phyloP scores from a whole-genome alignment of 495 filamentous ascomycete genomes.

The Penicillium goetzii region DNA sequence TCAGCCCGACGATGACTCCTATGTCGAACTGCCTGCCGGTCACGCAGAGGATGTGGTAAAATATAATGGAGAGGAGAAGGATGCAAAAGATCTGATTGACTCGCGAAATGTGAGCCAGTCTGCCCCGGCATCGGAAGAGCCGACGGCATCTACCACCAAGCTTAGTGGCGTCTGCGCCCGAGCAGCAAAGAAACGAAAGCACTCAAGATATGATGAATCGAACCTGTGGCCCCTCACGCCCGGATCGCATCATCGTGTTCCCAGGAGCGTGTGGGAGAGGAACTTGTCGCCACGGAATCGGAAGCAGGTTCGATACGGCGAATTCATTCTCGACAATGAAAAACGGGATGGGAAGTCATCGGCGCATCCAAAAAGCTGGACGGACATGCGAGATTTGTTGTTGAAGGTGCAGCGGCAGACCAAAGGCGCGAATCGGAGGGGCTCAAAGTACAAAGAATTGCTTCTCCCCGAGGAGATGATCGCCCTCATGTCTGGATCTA shows the following conservation, averaged over 20 bases:
- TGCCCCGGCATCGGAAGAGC: background rate
- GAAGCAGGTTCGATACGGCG: slow-evolving; percentile 37
- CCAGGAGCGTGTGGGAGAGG: background rate
- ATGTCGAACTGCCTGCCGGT: background rate
- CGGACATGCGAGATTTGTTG: slow-evolving; percentile 31
- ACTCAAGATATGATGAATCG: background rate
- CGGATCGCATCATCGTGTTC: slow-evolving; percentile 6
- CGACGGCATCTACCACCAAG: background rate
- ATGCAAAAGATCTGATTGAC: background rate
- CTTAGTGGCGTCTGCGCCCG: background rate
- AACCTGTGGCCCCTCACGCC: background rate
- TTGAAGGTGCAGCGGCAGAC: slow-evolving; percentile 25
- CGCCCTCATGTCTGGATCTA: slow-evolving; percentile 38
- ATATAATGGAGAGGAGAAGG: background rate
- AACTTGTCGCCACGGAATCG: slow-evolving; percentile 30
- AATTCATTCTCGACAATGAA: slow-evolving; percentile 18
- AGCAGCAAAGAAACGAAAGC: background rate
- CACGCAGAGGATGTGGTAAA: background rate
- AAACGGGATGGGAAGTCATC: background rate
- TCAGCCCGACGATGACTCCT: background rate
- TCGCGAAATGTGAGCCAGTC: background rate
- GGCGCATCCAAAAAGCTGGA: slow-evolving; percentile 26
- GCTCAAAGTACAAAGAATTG: slow-evolving; percentile 34
- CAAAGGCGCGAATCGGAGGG: slow-evolving; percentile 14
- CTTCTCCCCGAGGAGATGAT: slow-evolving; percentile 46